A percentile compares a stretch with the other conserved stretches of the same genome.
Conservation (phyloP, 371 early-diverging fungal genomes). For the Encephalitozoon cuniculi region DNA sequence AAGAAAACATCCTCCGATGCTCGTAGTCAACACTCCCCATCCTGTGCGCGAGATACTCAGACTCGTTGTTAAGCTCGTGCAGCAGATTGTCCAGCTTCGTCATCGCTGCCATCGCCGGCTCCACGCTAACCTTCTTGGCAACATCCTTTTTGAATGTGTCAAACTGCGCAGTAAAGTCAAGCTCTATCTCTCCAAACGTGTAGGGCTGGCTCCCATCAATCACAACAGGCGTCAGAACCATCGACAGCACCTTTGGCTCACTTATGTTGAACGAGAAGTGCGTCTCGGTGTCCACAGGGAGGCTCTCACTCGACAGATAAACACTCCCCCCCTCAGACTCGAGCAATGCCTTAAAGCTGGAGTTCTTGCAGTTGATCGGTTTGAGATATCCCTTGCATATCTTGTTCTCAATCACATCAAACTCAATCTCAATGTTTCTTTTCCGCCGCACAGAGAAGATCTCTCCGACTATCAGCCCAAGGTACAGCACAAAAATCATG, state of each 20-base stretch:
- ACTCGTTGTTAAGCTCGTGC: constrained; percentile 40
- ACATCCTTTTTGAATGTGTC: constrained; percentile 61
- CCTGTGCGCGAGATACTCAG: constrained; percentile 34
- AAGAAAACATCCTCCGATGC: constrained; percentile 50
- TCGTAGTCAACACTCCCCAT: constrained; percentile 38
- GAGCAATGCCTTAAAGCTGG: constrained; percentile 24
- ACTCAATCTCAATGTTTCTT: background rate
- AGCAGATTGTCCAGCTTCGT: constrained; percentile 56
- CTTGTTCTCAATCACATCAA: constrained; percentile 51
- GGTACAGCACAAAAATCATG: constrained; percentile 23
- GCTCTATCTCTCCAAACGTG: constrained; percentile 12
- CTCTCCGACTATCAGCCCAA: constrained; percentile 19
- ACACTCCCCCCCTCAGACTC: constrained; percentile 40
- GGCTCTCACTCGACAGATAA: constrained; percentile 33
- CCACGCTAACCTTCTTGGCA: constrained; percentile 51
- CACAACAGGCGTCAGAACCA: constrained; percentile 26
- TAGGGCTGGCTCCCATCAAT: constrained; percentile 4
- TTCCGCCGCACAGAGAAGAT: background rate
- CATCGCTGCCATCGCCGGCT: constrained; percentile 56
- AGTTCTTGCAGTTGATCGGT: constrained; percentile 20
- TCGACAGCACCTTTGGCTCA: constrained; percentile 36
- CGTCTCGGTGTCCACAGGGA: constrained; percentile 26
- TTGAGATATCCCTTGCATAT: constrained; percentile 51
- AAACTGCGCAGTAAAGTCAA: constrained; percentile 48
- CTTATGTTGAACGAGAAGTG: constrained; percentile 57